Base-by-base conservation (phyloP, 257 asterid species). In the Lycium ferocissimum region DNA sequence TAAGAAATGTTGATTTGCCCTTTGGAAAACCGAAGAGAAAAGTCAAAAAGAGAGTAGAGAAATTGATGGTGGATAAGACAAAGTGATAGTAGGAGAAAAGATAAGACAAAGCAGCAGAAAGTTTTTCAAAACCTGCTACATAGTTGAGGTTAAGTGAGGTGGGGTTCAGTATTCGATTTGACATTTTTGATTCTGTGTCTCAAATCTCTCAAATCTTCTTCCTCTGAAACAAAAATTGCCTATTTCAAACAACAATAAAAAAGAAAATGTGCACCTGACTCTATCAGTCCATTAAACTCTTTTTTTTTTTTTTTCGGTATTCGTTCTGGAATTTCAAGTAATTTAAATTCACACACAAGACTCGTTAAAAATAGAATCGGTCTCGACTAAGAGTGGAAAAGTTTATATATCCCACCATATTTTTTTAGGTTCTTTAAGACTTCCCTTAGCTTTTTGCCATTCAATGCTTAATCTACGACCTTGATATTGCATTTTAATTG, bases 151-250 rank as follows among this genome's bases (percentile, higher is more conserved):
- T 83, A n/a, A 79, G 79, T 78, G 78, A 4, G 9, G 9, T 58
- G 51, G 82, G 84, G 71, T 81, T 72, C 83, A 20, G n/a, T 69
- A 51, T 81, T 54, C 58, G 84, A 84, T 87, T 87, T 62, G 89
- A 84, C 89, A 81, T 84, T 62, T 84, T 5, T 33, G 83, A 84
- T 87, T 81, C 81, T 80, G 26, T 87, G 84, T 72, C 38, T 14
- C 62, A 72, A 72, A 72, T 72, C 80, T 72, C 38, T 14, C 62
- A 72, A 72, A 72, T 72, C 80, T 72, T 72, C 79, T 9, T 9
- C 69, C 14, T 62, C 6, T 20, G 11, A 18, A 58, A 17, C 13
- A 54, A 54, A 14, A 57, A 14, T 0, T 57, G 9, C 20, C 20
- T 14, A 15, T 15, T 57, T 57, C 18, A 54, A 54, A 54, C 18